These are phyloP conservation scores for Boletus vinaceobasis DNA, from an alignment of 768 basidiomycete genomes.

Conservation along the genomic window DNA sequence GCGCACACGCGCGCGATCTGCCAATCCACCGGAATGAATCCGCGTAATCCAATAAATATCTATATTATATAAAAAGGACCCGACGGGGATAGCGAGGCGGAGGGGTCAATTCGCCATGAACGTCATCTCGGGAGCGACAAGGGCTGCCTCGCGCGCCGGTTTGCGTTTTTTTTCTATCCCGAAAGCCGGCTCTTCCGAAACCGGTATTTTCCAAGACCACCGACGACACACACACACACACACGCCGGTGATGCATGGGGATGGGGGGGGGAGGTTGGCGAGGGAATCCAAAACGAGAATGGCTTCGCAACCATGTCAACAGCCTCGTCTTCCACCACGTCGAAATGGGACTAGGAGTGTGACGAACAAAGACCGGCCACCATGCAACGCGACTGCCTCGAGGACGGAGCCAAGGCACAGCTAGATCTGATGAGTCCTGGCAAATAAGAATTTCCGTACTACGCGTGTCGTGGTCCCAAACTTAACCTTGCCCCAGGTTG, in stretches of 20 bases:
- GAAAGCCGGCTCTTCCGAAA: background rate
- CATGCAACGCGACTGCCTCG: slow-evolving; percentile 33
- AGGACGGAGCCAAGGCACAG: slow-evolving; percentile 32
- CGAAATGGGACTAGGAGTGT: slow-evolving; percentile 13
- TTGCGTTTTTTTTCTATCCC: slow-evolving; percentile 4
- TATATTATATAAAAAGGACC: slow-evolving; percentile 12
- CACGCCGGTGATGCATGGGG: slow-evolving; percentile 9
- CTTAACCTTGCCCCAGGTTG: slow-evolving; percentile 30
- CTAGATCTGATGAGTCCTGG: slow-evolving; percentile 7
- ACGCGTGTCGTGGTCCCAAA: slow-evolving; percentile 24
- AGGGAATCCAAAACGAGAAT: slow-evolving; percentile 12
- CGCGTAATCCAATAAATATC: slow-evolving; percentile 2
- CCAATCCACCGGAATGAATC: background rate
- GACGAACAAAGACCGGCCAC: slow-evolving; percentile 11
- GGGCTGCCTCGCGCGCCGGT: slow-evolving; percentile 3
- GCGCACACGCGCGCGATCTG: slow-evolving; percentile 4
- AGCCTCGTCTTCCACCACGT: slow-evolving; percentile 13
- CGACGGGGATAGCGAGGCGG: slow-evolving; percentile 17
- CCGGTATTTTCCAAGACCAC: slow-evolving; percentile 16
- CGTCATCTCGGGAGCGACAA: slow-evolving; percentile 28
- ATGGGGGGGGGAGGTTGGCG: background rate
- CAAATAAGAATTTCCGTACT: slow-evolving; percentile 30
- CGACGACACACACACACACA: background rate
- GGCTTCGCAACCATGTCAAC: slow-evolving; percentile 9
- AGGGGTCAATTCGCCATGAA: slow-evolving; percentile 8